Base-by-base conservation (phyloP, 1,139 yeast genomes). In the Zygosaccharomyces pseudobailii region DNA sequence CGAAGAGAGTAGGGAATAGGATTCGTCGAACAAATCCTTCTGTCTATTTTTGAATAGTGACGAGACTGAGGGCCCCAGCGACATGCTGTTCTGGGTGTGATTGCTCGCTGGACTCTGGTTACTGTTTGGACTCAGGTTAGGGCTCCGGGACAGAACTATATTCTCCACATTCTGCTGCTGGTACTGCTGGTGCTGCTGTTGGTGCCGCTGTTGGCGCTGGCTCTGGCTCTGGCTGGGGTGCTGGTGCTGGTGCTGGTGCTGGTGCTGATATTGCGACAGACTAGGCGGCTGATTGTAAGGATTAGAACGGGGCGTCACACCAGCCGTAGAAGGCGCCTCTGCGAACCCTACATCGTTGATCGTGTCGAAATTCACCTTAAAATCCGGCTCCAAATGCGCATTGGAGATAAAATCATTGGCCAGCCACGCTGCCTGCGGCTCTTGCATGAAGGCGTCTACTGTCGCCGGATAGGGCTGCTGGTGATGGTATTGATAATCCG, bases 341-440 rank as follows among this genome's bases (percentile, higher is more conserved):
- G 55, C 50, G 36, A 56, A 57, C 0, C 89, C 89, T 35, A 84
- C 78, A 44, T 80, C 79, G 48, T 82, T 78, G 47, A 82, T 75
- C 45, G 62, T 59, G 36, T 61, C 58, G 34, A 61, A 43, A 47
- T 60, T 58, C 8, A 65, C 55, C 25, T 72, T 63, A 59, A 68
- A 55, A 58, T 74, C 68, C 50, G 74, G 69, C 55, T 79, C 82
- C 61, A 79, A 73, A 34, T 92, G 82, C 22, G 85, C 74, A 49
- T 74, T 76, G 20, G 36, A 44, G 43, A 82, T 78, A 52, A 83
- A 80, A 67, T 82, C 84, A 52, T 79, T 73, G 8, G 41, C 28
- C 44, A 87, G 60, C 95, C 94, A 79, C 61, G 84, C 81, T 52
- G 78, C 75, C 49, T 71, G 43, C 27, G 27, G 9, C 31, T 42